Percentiles rank a stretch among this genome's conserved stretches.
Evolutionary conservation across 805 yeast species (phyloP).

Genomic region (Peterozyma xylosa): DNA sequence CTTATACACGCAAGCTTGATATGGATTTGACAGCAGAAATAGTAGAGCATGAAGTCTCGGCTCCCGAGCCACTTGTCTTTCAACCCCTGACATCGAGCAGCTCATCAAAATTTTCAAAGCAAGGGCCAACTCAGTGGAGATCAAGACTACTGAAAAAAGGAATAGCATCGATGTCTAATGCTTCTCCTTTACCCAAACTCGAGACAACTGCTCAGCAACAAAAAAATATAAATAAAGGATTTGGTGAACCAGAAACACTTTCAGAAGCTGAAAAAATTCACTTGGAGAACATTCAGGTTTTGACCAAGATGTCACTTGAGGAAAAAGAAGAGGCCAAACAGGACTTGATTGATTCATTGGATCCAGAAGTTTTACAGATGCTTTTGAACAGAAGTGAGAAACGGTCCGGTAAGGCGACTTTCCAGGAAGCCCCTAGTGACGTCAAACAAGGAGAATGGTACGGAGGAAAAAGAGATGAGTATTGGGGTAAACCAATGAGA

Average conservation of each 20-base stretch:
- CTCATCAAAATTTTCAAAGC: conserved; percentile 26
- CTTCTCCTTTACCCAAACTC: conserved; percentile 3
- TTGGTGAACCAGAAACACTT: conserved; percentile 17
- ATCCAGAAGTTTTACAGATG: conserved; percentile 59
- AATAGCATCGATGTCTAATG: conserved; percentile 16
- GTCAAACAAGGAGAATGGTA: conserved; percentile 15
- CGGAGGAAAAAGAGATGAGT: conserved; percentile 28
- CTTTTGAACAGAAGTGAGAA: conserved; percentile 50
- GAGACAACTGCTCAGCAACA: conserved; percentile 6
- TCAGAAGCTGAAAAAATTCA: conserved; percentile 73
- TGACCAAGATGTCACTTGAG: conserved; percentile 55
- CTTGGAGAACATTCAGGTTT: conserved; percentile 57
- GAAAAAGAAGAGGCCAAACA: conserved; percentile 59
- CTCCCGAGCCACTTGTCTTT: conserved; percentile 25
- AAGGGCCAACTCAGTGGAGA: conserved; percentile 43
- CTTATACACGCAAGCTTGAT: background rate
- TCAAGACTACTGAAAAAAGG: conserved; percentile 31
- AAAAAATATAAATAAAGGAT: conserved; percentile 3
- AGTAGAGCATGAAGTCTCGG: conserved; percentile 47
- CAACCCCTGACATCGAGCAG: conserved; percentile 21
- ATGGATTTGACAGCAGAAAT: conserved; percentile 74
- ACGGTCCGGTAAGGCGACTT: conserved; percentile 23
- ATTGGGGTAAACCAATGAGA: conserved; percentile 21
- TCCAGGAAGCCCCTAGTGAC: conserved; percentile 13
- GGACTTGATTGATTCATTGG: conserved; percentile 59